Conservation (phyloP, 23 red algal species). For the Gracilariopsis chorda region DNA sequence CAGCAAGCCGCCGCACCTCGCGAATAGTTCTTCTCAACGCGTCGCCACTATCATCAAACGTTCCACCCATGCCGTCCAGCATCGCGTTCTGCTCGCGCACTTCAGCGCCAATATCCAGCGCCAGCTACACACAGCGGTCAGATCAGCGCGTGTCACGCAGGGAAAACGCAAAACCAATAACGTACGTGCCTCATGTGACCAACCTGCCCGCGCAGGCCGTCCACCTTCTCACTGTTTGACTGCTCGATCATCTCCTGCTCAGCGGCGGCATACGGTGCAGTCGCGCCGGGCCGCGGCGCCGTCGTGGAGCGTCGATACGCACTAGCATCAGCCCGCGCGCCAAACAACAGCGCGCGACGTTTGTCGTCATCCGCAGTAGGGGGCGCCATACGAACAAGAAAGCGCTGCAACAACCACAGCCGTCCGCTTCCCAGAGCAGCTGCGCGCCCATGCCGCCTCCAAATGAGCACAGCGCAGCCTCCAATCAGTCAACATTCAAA, state of each 20-base stretch:
- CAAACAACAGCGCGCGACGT: slow-evolving; percentile 27
- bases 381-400: too few species aligned
- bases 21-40: neutral
- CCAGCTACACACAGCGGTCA: slow-evolving; percentile 12
- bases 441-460: too few species aligned
- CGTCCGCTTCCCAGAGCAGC: too few species aligned
- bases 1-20: neutral
- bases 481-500: too few species aligned
- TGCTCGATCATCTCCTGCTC: slow-evolving; percentile 20
- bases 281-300: neutral
- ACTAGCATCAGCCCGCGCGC: neutral
- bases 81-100: slow-evolving; percentile 57
- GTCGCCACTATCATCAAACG: slow-evolving; percentile 3
- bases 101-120: slow-evolving; percentile 35
- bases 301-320: neutral
- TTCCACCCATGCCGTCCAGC: slow-evolving; percentile 37
- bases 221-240: slow-evolving; percentile 1
- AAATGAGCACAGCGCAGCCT: too few species aligned
- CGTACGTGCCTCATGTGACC: slow-evolving; percentile 49
- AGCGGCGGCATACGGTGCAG: neutral
- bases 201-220: slow-evolving; percentile 41
- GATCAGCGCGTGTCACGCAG: neutral
- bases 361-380: neutral
- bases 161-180: neutral
- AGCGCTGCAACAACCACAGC: too few species aligned